Evolutionary conservation across 371 early-diverging fungal species (phyloP), one percentile per base, ranked within the genome.

Genomic region (Apophysomyces ossiformis): DNA sequence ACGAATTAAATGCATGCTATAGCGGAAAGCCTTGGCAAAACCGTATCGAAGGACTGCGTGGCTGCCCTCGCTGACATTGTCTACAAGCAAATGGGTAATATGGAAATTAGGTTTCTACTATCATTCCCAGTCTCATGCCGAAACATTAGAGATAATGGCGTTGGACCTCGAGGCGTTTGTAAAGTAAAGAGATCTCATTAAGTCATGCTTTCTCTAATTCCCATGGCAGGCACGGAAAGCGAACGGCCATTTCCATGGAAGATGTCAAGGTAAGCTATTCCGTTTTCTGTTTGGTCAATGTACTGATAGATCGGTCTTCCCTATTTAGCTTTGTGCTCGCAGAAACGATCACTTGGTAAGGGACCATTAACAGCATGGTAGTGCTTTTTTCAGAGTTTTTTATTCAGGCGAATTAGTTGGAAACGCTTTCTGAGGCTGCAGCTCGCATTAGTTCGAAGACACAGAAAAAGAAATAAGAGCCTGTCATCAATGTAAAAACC

Each of bases 181-280:
- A 43, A 58, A 43, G 71, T 71, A 61, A 64, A 50, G 6, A 37
- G 5, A 35, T 45, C 11, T 0, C 37, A 32, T 6, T 18, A 2
- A 5, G 16, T 15, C 56, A 21, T 8, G 21, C n/a, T 15, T 32
- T 45, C 7, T 26, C 0, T 50, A 7, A 45, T 18, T 57, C 1
- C 13, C n/a, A n/a, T 57, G 16, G 12, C 57, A 71, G 71, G n/a
- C 71, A 71, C 54, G 71, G 57, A 6, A 67, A 66, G 21, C 71
- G 71, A 56, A 56, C 64, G 16, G 61, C 62, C 12, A 66, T 71
- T 18, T 67, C 71, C 37, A 71, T 71, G 71, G 71, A 71, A 41
- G 71, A 71, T 58, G 71, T 71, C 37, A 71, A 71, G 65, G 71
- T 67, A 61, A 21, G 41, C 13, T 11, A 41, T 41, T 26, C 32